These are phyloP conservation scores for Boletus rubropictus DNA, from an alignment of 768 basidiomycete species.

Conservation along the genomic window DNA sequence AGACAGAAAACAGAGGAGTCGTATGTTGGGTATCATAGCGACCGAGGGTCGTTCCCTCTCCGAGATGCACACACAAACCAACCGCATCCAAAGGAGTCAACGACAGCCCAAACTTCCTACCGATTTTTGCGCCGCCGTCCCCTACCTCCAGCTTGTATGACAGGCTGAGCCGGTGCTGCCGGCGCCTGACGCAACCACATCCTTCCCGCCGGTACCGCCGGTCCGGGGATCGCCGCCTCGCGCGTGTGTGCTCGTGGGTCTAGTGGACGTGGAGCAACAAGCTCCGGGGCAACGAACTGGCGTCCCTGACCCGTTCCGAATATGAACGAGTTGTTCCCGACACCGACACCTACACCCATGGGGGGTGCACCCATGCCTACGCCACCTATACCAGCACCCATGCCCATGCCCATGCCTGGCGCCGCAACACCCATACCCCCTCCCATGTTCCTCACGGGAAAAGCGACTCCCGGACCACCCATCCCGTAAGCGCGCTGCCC, in stretches of 20 bases:
- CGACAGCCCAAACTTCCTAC: not conserved
- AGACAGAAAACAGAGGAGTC: too few species aligned
- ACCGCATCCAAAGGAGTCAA: not conserved
- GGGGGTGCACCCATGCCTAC: slow-evolving; percentile 6
- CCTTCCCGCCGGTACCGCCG: not conserved
- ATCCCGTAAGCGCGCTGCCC: not conserved
- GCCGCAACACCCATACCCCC: not conserved
- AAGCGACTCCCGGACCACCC: not conserved
- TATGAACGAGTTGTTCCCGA: slow-evolving; percentile 4
- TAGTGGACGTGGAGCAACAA: not conserved
- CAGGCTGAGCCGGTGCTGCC: not conserved
- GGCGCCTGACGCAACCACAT: not conserved
- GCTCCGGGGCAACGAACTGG: slow-evolving; percentile 1
- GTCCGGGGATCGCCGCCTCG: not conserved
- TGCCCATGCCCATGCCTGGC: not conserved
- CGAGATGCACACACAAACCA: not conserved
- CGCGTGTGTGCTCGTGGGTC: not conserved
- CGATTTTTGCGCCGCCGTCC: slow-evolving; percentile 9
- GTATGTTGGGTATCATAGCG: too few species aligned
- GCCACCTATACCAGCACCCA: slow-evolving; percentile 1
- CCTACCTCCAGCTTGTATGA: slow-evolving; percentile 1
- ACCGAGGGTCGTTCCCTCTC: too few species aligned
- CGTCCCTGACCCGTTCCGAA: slow-evolving; percentile 18
- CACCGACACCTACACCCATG: not conserved
- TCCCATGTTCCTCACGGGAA: not conserved